These are phyloP conservation scores for Penicillium sp. DNA, from an alignment of 2,329 filamentous ascomycete genomes.

Conservation along the genomic window DNA sequence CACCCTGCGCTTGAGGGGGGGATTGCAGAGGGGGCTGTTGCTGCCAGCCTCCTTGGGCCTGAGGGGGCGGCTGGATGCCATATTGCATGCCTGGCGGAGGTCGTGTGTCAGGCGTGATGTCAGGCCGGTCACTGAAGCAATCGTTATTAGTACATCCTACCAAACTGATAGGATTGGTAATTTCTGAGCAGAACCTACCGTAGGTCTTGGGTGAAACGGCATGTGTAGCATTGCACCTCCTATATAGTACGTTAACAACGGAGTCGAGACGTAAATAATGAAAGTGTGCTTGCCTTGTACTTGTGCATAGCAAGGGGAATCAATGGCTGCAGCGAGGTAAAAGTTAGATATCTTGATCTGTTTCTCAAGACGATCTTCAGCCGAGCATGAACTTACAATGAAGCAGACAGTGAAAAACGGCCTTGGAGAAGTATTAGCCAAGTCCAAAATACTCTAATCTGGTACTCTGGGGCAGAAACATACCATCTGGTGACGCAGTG, in stretches of 20 bases:
- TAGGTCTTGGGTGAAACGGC: slow-evolving; percentile 38
- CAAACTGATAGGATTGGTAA: background rate
- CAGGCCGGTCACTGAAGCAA: slow-evolving; percentile 32
- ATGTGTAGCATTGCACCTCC: slow-evolving; percentile 41
- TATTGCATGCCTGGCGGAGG: slow-evolving; percentile 30
- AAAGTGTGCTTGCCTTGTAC: slow-evolving; percentile 32
- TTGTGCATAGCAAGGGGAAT: slow-evolving; percentile 41
- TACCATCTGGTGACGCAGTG: slow-evolving; percentile 46
- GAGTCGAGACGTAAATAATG: background rate
- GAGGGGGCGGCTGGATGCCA: slow-evolving; percentile 27
- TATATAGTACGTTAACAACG: slow-evolving; percentile 9
- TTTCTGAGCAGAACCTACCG: slow-evolving; percentile 23
- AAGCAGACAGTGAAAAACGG: slow-evolving; percentile 49
- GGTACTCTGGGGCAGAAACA: slow-evolving; percentile 5
- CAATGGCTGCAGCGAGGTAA: slow-evolving; percentile 28
- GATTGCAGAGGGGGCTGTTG: slow-evolving; percentile 13
- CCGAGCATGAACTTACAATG: slow-evolving; percentile 29
- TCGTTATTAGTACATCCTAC: slow-evolving; percentile 1
- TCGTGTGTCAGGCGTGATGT: slow-evolving; percentile 38
- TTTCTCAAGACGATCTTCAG: background rate
- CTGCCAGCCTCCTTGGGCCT: slow-evolving; percentile 17
- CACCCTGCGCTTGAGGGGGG: slow-evolving; percentile 20
- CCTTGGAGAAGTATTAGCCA: slow-evolving; percentile 24
- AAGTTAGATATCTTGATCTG: slow-evolving; percentile 10
- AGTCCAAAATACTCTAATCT: background rate